A percentile compares a stretch with the other conserved stretches of the same genome.
Conservation (phyloP, 2,329 filamentous ascomycete genomes). For the Fusarium penzigii region DNA sequence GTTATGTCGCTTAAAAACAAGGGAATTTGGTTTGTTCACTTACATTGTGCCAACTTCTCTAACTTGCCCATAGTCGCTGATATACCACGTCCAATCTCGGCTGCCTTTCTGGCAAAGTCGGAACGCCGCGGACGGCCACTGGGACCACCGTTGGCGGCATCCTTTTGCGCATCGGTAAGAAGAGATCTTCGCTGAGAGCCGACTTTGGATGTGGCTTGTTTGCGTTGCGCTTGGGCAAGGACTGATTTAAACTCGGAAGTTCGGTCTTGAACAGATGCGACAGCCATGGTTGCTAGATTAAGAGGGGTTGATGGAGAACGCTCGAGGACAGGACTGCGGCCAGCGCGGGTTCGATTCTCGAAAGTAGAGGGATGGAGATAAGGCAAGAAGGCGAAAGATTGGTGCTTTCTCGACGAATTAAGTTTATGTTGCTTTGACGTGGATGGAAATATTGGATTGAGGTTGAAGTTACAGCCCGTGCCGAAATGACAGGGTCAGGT, state of each 20-base stretch:
- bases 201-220: slow-evolving; percentile 74
- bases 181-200: slow-evolving; percentile 80
- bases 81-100: slow-evolving; percentile 89
- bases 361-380: not conserved
- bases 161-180: slow-evolving; percentile 72
- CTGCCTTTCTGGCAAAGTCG: slow-evolving; percentile 90
- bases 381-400: not conserved
- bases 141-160: slow-evolving; percentile 51
- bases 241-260: slow-evolving; percentile 95
- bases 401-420: not conserved
- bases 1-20: not conserved
- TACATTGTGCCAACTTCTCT: slow-evolving; percentile 84
- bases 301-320: slow-evolving; percentile 13
- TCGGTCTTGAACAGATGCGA: slow-evolving; percentile 88
- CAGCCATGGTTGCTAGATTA: slow-evolving; percentile 51
- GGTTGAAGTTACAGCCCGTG: not conserved
- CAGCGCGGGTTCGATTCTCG: slow-evolving; percentile 36
- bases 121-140: slow-evolving; percentile 64
- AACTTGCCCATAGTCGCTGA: slow-evolving; percentile 91
- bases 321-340: slow-evolving; percentile 32
- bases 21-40: slow-evolving; percentile 31
- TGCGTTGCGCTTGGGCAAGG: slow-evolving; percentile 79
- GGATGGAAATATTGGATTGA: not conserved
- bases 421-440: not conserved
- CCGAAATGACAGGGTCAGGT: not conserved